phyloP scores from a whole-genome alignment of 2,329 filamentous ascomycete species.

The Iodosphaeria phyllophila region DNA sequence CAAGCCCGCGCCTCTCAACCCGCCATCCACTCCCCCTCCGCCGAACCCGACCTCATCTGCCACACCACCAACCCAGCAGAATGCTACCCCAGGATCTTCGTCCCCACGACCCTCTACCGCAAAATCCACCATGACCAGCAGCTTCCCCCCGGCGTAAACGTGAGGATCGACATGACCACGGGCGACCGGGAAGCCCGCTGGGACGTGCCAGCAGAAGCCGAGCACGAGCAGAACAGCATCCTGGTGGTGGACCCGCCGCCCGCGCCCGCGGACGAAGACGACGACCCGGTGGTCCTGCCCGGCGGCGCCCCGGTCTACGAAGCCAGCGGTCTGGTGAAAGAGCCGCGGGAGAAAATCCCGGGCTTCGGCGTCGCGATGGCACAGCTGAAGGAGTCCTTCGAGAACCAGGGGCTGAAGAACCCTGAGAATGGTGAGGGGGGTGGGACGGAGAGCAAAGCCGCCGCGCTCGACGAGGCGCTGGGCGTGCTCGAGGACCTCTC shows the following conservation, averaged over 20 bases:
- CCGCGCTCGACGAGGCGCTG: slow-evolving; percentile 28
- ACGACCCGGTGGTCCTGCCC: slow-evolving; percentile 18
- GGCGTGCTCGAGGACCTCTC: slow-evolving; percentile 42
- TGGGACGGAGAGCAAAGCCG: too few species aligned
- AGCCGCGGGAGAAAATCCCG: slow-evolving; percentile 21
- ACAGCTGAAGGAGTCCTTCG: slow-evolving; percentile 25
- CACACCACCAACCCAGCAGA: slow-evolving; percentile 38
- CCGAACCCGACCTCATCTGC: slow-evolving; percentile 41
- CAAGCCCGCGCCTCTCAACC: too few species aligned
- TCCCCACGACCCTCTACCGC: slow-evolving; percentile 46
- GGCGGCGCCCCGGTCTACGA: slow-evolving; percentile 37
- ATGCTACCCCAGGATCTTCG: slow-evolving; percentile 47
- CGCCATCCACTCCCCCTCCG: slow-evolving; percentile 14
- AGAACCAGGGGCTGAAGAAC: slow-evolving; percentile 8
- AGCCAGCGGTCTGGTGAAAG: slow-evolving; percentile 34
- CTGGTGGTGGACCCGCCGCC: slow-evolving; percentile 33
- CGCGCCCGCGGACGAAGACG: too few species aligned
- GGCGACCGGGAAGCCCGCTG: slow-evolving; percentile 48
- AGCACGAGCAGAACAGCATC: slow-evolving; percentile 31
- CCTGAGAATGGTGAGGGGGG: too few species aligned
- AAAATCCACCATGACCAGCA: slow-evolving; percentile 44
- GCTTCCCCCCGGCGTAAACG: slow-evolving; percentile 44
- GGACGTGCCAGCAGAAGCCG: slow-evolving; percentile 35
- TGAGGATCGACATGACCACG: slow-evolving; percentile 44
- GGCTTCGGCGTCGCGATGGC: slow-evolving; percentile 28